Conservation (phyloP, 1,284 basidiomycete genomes). For the Fomitopsis palustris region DNA sequence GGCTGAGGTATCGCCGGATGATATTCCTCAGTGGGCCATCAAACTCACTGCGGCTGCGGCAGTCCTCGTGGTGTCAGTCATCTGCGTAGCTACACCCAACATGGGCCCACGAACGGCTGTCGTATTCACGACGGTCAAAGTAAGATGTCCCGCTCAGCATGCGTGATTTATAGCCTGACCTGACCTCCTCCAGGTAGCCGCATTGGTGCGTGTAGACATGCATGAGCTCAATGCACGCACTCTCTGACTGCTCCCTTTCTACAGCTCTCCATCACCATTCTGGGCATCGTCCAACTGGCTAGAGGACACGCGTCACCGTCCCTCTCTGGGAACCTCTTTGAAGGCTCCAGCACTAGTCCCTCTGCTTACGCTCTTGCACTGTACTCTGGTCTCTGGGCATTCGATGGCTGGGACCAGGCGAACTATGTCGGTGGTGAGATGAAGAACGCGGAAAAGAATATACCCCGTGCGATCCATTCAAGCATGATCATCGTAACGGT, state of each 20-base stretch:
- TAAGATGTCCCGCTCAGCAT: constrained; percentile 27
- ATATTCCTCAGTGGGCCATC: constrained; percentile 90
- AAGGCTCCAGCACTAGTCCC: constrained; percentile 72
- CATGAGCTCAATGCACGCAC: not conserved
- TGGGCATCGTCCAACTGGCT: constrained; percentile 73
- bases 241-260: not conserved
- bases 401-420: constrained; percentile 91
- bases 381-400: constrained; percentile 95
- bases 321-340: constrained; percentile 65
- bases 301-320: constrained; percentile 67
- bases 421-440: constrained; percentile 95
- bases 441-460: constrained; percentile 78
- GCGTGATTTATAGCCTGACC: not conserved
- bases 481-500: constrained; percentile 82
- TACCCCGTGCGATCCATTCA: constrained; percentile 85
- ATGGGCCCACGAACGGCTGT: constrained; percentile 83
- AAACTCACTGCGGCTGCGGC: constrained; percentile 82
- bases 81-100: constrained; percentile 80
- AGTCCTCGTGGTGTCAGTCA: constrained; percentile 65
- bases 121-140: constrained; percentile 86
- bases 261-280: constrained; percentile 64
- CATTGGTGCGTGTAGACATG: constrained; percentile 41
- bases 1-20: constrained; percentile 65
- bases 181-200: constrained; percentile 45
- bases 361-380: constrained; percentile 89